Evolutionary conservation across 208 protist species (phyloP), one percentile per base, ranked within the genome.

Genomic region (Lotmaria passim): DNA sequence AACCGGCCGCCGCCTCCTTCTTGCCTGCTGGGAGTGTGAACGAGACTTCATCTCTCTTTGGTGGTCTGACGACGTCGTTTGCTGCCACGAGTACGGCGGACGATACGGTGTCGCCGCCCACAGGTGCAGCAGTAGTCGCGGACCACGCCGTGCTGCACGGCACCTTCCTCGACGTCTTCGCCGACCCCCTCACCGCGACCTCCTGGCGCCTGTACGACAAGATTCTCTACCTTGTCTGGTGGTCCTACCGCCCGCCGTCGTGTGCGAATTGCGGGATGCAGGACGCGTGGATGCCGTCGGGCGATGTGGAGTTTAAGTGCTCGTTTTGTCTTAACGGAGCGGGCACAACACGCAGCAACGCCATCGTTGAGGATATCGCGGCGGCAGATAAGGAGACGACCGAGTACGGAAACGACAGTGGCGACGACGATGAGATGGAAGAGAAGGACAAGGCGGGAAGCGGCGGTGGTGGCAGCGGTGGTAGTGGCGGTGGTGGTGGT

Each of bases 201-300:
- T 2, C 63, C 24, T 94, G 89, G 86, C 73, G 86, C 4, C 64
- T 86, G 19, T 76, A 90, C 68, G 89, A 94, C 39, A 89, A 91
- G 64, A 84, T 91, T n/a, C 71, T 92, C n/a, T 94, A 94, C 62
- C 31, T 92, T 30, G 86, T 91, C 26, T 94, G 89, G 89, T 94
- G 89, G 86, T 89, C 86, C 21, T 80, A 86, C 60, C 79, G 83
- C 12, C 86, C 86, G 4, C 38, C 79, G 10, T 74, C 59, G 47
- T 94, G 89, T 62, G 53, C 34, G 0, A 76, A 78, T 44, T 94
- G 89, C 46, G 89, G 89, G 12, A 87, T 87, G 85, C 80, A 81
- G 34, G 86, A 90, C 43, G 77, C 78, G 39, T 94, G 89, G 86
- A 64, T 86, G 62, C 85, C 86, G 8, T 89, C 79, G 17, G 73